Evolutionary conservation across 768 basidiomycete genomes (phyloP).

Genomic region (Saitozyma podzolica): DNA sequence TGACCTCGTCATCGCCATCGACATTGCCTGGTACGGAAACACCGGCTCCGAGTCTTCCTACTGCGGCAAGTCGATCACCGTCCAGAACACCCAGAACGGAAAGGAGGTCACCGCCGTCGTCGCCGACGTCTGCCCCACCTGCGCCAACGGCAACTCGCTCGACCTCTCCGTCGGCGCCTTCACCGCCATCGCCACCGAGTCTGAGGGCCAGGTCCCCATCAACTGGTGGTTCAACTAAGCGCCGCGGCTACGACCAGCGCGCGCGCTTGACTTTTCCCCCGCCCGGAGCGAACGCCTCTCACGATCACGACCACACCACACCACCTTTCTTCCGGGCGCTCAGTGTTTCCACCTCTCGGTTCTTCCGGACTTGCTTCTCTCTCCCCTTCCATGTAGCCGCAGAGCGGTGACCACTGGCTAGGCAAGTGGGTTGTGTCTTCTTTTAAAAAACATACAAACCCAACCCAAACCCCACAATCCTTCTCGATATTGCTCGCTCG

Average conservation of each 20-base stretch:
- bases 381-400: conserved; percentile 10
- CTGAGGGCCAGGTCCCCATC: conserved; percentile 62
- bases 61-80: conserved; percentile 67
- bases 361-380: background rate
- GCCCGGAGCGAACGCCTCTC: too few species aligned
- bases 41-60: conserved; percentile 60
- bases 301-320: background rate
- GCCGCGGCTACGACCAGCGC: background rate
- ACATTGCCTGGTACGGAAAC: conserved; percentile 57
- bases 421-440: too few species aligned
- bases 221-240: conserved; percentile 34
- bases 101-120: conserved; percentile 66
- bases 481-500: background rate
- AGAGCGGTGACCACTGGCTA: background rate
- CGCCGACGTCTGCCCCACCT: conserved; percentile 81
- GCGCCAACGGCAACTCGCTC: conserved; percentile 66
- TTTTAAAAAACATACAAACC: too few species aligned
- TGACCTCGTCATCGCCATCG: conserved; percentile 55
- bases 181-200: conserved; percentile 58
- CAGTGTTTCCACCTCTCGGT: background rate
- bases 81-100: conserved; percentile 65
- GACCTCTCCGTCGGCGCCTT: conserved; percentile 63
- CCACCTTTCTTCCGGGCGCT: background rate
- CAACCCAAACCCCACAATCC: too few species aligned
- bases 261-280: background rate